A percentile compares a stretch with the other conserved stretches of the same genome.
These are phyloP conservation scores for Inga oerstediana DNA, from an alignment of 306 rosid genomes.

Conservation along the genomic window DNA sequence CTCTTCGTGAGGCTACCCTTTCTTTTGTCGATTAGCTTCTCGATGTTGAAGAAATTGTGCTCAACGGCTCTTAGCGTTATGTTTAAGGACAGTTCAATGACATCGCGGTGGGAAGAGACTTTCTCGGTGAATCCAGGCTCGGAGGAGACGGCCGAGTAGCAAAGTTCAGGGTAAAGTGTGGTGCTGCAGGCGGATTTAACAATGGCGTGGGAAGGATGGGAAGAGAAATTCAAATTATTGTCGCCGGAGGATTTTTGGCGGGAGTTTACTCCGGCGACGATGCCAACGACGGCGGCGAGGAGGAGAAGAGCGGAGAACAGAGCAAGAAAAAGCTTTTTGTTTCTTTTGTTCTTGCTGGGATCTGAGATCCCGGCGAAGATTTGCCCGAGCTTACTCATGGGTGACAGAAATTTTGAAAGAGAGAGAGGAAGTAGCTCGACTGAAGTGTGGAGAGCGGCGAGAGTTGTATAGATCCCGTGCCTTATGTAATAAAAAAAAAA, in stretches of 20 bases:
- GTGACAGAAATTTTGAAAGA: background rate
- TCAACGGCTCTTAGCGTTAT: constrained; percentile 47
- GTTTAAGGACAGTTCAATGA: constrained; percentile 47
- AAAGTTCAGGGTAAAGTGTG: constrained; percentile 62
- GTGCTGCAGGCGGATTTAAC: constrained; percentile 57
- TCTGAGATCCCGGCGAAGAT: constrained; percentile 28
- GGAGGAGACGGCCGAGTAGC: constrained; percentile 51
- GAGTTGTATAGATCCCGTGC: too few species aligned
- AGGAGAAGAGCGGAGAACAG: constrained; percentile 43
- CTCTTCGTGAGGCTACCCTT: constrained; percentile 42
- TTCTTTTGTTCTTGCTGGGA: constrained; percentile 31
- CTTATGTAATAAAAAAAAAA: too few species aligned
- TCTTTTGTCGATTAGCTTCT: constrained; percentile 32
- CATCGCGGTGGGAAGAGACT: constrained; percentile 42
- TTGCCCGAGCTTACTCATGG: constrained; percentile 31
- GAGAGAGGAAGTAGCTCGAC: too few species aligned
- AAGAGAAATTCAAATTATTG: background rate
- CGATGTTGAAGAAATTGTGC: constrained; percentile 42
- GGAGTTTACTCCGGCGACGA: constrained; percentile 48
- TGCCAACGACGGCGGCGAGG: constrained; percentile 33
- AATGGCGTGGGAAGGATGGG: constrained; percentile 46
- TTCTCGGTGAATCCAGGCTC: constrained; percentile 25
- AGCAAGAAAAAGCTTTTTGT: constrained; percentile 40
- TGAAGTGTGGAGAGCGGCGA: background rate
- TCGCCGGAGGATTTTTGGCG: background rate